Evolutionary conservation across 192 early-diverging fungal species (phyloP).

Genomic region (Endogone sp.): DNA sequence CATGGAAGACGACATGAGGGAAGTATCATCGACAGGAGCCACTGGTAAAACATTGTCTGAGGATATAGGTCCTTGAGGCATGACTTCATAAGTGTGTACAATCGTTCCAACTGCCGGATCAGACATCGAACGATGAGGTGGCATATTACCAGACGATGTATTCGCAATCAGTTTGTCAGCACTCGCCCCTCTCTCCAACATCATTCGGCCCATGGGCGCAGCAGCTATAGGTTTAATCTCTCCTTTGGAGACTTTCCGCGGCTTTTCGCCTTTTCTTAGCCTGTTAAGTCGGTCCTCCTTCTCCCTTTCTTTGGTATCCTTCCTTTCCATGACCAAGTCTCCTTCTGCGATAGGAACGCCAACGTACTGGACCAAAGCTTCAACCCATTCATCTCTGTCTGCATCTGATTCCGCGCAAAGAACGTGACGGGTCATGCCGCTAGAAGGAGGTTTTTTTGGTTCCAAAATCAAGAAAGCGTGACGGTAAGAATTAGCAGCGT

Average conservation of each 20-base stretch:
- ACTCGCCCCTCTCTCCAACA: constrained; percentile 5
- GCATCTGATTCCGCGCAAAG: constrained; percentile 85
- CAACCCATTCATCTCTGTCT: constrained; percentile 92
- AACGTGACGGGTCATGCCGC: constrained; percentile 65
- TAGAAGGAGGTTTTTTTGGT: constrained; percentile 55
- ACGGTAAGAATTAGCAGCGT: constrained; percentile 60
- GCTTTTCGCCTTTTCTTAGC: constrained; percentile 3
- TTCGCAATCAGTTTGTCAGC: constrained; percentile 6
- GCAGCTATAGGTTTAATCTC: constrained; percentile 21
- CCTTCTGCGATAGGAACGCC: constrained; percentile 17
- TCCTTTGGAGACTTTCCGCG: constrained; percentile 24
- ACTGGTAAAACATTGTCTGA: not conserved
- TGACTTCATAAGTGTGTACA: not conserved
- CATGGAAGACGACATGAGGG: not conserved
- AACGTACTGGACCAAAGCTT: constrained; percentile 51
- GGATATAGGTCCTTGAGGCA: not conserved
- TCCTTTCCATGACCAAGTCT: constrained; percentile 14
- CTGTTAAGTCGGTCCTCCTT: not conserved
- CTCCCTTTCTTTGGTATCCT: constrained; percentile 16
- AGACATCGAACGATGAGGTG: not conserved
- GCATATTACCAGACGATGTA: constrained; percentile 1
- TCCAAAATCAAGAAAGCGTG: constrained; percentile 88
- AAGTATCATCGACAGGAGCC: not conserved
- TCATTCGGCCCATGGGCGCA: constrained; percentile 19
- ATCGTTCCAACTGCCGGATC: not conserved